Evolutionary conservation across 148 eudicot species (phyloP), one percentile per base, ranked within the genome.

Genomic region (Fagopyrum tataricum): DNA sequence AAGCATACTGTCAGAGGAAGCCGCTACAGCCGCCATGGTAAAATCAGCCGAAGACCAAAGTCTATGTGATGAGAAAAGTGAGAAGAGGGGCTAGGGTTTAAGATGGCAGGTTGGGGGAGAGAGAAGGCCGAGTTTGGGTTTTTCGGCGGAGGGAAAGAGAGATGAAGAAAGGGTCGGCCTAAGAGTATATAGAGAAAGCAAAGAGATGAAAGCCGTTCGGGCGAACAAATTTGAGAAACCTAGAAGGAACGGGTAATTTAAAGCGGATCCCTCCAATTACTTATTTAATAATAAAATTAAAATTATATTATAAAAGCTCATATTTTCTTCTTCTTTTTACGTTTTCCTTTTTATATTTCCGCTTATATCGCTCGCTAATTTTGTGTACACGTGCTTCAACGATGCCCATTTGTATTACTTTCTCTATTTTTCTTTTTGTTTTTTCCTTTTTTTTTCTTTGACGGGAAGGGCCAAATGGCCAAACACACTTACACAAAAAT

Each of bases 1-100:
- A 49, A 44, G 74, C 74, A 70, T 70, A 70, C 72, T 70, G 72
- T 70, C 72, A 46, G 72, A 70, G 48, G 48, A 46, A 70, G 72
- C 47, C 72, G 49, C 72, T 5, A 70, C 72, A 20, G 72, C 72
- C 72, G 72, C 72, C 72, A 70, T 70, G 52, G 72, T 43, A 31
- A 70, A 70, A 64, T 64, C 43, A 20, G 43, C 42, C 69, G 6
- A 64, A 37, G 69, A 39, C 69, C 18, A 37, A 39, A 64, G 69
- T 64, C 43, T 64, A 10, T 21, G 18, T 5, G 44, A 31, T 31
- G 37, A 31, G 37, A 31, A 31, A 31, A 31, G 37, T 31, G 69
- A 39, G 18, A 39, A 31, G 69, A 39, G 43, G 41, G 43, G 43
- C 69, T 64, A 37, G 69, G 69, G 69, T 64, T 64, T 64, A 64